Conservation (phyloP, 345 rosid genomes). For the Eucalyptus cloeziana region DNA sequence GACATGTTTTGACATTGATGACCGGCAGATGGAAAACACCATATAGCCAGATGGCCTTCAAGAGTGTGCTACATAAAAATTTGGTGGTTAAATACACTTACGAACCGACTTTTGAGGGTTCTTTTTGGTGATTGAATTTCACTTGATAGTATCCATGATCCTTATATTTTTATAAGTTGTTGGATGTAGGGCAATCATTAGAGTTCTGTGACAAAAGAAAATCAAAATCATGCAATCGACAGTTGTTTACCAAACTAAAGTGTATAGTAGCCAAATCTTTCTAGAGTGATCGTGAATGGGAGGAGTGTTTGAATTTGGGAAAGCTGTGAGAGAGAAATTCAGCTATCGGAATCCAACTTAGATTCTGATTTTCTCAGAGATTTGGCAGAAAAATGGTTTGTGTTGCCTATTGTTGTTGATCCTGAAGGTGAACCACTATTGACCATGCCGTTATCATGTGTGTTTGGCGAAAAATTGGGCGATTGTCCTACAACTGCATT, state of each 20-base stretch:
- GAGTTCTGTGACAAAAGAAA: background rate
- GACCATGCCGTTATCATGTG: background rate
- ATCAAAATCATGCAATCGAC: background rate
- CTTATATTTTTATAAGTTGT: background rate
- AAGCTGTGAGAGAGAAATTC: background rate
- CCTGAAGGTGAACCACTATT: background rate
- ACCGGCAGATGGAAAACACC: background rate
- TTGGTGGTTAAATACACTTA: background rate
- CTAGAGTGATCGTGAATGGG: background rate
- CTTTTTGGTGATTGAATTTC: background rate
- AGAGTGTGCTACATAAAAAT: background rate
- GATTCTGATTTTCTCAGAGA: background rate
- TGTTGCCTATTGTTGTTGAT: background rate
- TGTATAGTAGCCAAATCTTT: background rate
- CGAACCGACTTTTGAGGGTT: background rate
- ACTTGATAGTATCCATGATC: background rate
- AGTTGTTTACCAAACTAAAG: background rate
- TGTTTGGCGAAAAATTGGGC: background rate
- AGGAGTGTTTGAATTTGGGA: background rate
- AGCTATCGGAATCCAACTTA: background rate
- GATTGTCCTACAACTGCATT: background rate
- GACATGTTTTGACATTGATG: background rate
- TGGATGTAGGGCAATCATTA: background rate
- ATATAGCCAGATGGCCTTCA: background rate
- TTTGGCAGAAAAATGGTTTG: background rate